These are phyloP conservation scores for Boletellus deceptivus DNA, from an alignment of 1,284 basidiomycete genomes.

Conservation along the genomic window DNA sequence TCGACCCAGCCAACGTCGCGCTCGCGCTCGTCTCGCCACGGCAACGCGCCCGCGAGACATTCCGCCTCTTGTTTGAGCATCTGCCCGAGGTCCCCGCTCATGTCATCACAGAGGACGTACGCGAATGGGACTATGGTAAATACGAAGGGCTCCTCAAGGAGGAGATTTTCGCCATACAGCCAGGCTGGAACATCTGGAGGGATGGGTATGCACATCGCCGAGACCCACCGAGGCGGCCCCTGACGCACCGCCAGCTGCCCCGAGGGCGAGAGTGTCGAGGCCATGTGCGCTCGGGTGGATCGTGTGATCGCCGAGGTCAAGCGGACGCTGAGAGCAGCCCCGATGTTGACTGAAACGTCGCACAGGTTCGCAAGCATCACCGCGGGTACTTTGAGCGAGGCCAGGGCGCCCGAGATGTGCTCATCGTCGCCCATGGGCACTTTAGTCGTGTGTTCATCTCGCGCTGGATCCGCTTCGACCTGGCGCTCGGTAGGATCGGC, in stretches of 20 bases:
- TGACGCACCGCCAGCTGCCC: slow-evolving; percentile 60
- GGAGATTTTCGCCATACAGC: slow-evolving; percentile 69
- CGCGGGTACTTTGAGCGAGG: slow-evolving; percentile 67
- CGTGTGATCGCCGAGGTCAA: slow-evolving; percentile 64
- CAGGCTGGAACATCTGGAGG: slow-evolving; percentile 78
- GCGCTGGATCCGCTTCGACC: slow-evolving; percentile 73
- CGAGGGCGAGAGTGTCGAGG: slow-evolving; percentile 77
- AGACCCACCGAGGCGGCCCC: background rate
- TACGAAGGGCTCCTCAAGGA: slow-evolving; percentile 80
- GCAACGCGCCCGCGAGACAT: slow-evolving; percentile 80
- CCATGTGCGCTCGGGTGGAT: slow-evolving; percentile 82
- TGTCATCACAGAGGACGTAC: slow-evolving; percentile 60
- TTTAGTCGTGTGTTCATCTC: slow-evolving; percentile 83
- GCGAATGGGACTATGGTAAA: slow-evolving; percentile 90
- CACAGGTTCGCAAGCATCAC: slow-evolving; percentile 75
- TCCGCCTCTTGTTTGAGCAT: slow-evolving; percentile 74
- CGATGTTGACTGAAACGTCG: slow-evolving; percentile 3
- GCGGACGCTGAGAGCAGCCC: background rate
- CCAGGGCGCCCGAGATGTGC: slow-evolving; percentile 63
- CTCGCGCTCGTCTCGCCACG: slow-evolving; percentile 83
- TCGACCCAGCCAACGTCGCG: slow-evolving; percentile 80
- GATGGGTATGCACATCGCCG: slow-evolving; percentile 59
- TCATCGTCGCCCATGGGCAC: slow-evolving; percentile 80
- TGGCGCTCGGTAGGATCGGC: slow-evolving; percentile 54
- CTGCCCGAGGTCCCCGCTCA: slow-evolving; percentile 51